phyloP scores from a whole-genome alignment of 306 rosid genomes.

The Gleditsia sinensis region DNA sequence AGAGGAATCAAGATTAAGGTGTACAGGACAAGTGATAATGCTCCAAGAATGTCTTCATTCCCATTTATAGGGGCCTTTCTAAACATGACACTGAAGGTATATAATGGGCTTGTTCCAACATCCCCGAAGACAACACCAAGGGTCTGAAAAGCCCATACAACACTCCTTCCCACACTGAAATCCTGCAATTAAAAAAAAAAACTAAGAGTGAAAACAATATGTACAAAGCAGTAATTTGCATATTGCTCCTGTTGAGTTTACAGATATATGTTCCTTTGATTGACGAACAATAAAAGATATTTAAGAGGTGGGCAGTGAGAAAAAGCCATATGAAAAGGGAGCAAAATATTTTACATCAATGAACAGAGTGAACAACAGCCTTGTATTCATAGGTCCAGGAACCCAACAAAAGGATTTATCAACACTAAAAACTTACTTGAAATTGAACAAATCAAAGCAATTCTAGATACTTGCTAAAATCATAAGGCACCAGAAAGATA shows the following conservation, averaged over 20 bases:
- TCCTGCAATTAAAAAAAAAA: slow-evolving; percentile 56
- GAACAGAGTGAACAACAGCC: not conserved
- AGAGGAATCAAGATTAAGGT: slow-evolving; percentile 88
- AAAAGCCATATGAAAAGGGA: not conserved
- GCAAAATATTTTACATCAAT: not conserved
- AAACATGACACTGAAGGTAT: slow-evolving; percentile 91
- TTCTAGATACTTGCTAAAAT: not conserved
- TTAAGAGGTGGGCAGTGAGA: not conserved
- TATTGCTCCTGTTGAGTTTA: slow-evolving; percentile 14
- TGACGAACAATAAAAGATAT: not conserved
- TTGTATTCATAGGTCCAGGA: not conserved
- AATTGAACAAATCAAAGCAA: not conserved
- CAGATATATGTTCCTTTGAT: not conserved
- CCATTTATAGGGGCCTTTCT: slow-evolving; percentile 83
- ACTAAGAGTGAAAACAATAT: slow-evolving; percentile 25
- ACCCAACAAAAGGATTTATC: not conserved
- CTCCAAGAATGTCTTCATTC: slow-evolving; percentile 87
- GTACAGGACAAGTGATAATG: slow-evolving; percentile 83
- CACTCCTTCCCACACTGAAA: slow-evolving; percentile 61
- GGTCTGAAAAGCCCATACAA: slow-evolving; percentile 75
- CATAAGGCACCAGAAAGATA: not conserved
- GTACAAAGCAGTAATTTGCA: not conserved
- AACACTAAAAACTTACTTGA: not conserved
- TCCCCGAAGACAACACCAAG: slow-evolving; percentile 98
- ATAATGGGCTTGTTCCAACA: slow-evolving; percentile 96